Percentiles rank a stretch among this genome's conserved stretches.
phyloP scores from a whole-genome alignment of 2,329 filamentous ascomycete genomes.

The Nigrospora osmanthi region DNA sequence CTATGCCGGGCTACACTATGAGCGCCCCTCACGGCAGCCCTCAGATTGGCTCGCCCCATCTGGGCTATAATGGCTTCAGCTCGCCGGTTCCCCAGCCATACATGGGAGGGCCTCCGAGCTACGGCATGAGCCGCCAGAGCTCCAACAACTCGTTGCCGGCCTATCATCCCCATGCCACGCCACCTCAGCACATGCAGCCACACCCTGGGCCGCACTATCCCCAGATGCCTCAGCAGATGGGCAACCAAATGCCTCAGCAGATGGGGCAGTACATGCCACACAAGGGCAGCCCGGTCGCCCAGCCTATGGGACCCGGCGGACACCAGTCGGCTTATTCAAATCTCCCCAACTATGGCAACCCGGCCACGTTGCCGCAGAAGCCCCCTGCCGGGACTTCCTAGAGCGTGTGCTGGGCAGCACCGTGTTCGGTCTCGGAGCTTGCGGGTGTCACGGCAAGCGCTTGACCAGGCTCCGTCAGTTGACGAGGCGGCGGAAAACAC shows the following conservation, averaged over 20 bases:
- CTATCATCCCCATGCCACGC: slow-evolving; percentile 31
- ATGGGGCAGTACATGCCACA: slow-evolving; percentile 29
- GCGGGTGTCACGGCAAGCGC: background rate
- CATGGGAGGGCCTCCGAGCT: slow-evolving; percentile 31
- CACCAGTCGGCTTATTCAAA: slow-evolving; percentile 33
- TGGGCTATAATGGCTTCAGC: slow-evolving; percentile 41
- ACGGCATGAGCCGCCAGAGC: slow-evolving; percentile 48
- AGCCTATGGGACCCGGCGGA: slow-evolving; percentile 2
- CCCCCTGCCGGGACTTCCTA: slow-evolving; percentile 41
- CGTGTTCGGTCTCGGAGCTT: background rate
- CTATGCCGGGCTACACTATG: slow-evolving; percentile 39
- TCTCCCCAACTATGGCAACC: slow-evolving; percentile 51
- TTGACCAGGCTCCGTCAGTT: background rate
- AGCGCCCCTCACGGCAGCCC: slow-evolving; percentile 43
- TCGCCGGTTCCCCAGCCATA: slow-evolving; percentile 37
- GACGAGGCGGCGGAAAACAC: background rate
- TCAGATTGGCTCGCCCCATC: slow-evolving; percentile 42
- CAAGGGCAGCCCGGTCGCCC: slow-evolving; percentile 26
- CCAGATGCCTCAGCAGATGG: slow-evolving; percentile 27
- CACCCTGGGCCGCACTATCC: slow-evolving; percentile 32
- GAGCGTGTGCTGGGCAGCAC: slow-evolving; percentile 17
- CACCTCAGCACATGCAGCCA: slow-evolving; percentile 27
- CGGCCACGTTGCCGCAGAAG: slow-evolving; percentile 52
- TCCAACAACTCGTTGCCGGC: slow-evolving; percentile 46
- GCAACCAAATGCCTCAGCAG: slow-evolving; percentile 7